Evolutionary conservation across 2,329 filamentous ascomycete genomes (phyloP).

Genomic region (Calonectria pteridis): DNA sequence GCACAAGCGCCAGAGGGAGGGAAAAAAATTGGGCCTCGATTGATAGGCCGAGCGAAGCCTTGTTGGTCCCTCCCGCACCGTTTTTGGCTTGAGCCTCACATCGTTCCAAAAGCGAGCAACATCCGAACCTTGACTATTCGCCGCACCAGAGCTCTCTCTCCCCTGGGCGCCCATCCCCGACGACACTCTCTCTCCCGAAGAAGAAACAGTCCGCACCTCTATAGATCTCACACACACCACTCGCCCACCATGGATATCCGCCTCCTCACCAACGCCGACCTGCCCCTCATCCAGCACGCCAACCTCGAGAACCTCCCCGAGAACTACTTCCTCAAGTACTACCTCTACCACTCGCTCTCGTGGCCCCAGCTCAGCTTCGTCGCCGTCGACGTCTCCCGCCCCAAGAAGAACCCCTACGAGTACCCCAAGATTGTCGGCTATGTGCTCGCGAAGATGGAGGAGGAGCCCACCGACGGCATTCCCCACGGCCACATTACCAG

Average conservation of each 20-base stretch:
- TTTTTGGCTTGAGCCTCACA: conserved; percentile 22
- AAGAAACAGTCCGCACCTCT: background rate
- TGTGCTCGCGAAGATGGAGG: conserved; percentile 99
- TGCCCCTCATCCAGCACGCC: conserved; percentile 94
- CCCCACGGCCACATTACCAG: conserved; percentile 97
- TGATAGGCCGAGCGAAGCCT: conserved; percentile 3
- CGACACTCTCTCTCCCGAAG: background rate
- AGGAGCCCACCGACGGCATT: conserved; percentile 91
- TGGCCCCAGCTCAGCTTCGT: conserved; percentile 99
- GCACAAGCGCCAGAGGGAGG: background rate
- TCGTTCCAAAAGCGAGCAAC: background rate
- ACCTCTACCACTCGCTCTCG: conserved; percentile 97
- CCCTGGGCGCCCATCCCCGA: background rate
- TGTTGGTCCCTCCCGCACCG: conserved; percentile 5
- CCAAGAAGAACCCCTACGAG: conserved; percentile 82
- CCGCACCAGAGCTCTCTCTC: background rate
- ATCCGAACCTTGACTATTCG: conserved; percentile 9
- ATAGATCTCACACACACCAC: background rate
- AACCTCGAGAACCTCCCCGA: conserved; percentile 99
- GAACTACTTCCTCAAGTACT: conserved; percentile 99
- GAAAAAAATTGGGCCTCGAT: conserved; percentile 10
- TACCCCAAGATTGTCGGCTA: conserved; percentile 99
- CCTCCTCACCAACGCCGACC: conserved; percentile 83
- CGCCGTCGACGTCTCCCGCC: conserved; percentile 89
- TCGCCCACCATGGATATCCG: conserved; percentile 84